These are phyloP conservation scores for Podosphaera fusca DNA, from an alignment of 2,329 filamentous ascomycete genomes.

Conservation along the genomic window DNA sequence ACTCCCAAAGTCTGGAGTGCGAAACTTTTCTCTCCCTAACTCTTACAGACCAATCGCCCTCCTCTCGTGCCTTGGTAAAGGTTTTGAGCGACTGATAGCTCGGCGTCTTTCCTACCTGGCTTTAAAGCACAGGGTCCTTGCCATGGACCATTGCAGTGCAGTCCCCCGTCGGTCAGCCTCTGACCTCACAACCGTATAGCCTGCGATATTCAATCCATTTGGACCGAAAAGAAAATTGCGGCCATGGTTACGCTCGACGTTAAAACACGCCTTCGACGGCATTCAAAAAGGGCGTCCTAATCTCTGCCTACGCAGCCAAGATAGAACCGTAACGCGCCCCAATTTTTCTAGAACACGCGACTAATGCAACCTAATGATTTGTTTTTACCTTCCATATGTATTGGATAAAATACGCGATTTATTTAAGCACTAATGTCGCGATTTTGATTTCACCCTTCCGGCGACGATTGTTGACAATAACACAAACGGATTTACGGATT, in stretches of 20 bases:
- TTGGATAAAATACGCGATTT: no score
- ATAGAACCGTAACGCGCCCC: no score
- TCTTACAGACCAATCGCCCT: not conserved
- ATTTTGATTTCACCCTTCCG: no score
- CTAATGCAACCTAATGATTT: no score
- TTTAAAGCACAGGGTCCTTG: not conserved
- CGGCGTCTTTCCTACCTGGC: not conserved
- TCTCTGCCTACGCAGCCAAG: not conserved
- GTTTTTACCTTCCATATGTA: no score
- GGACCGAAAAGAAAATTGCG: not conserved
- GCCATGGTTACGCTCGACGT: not conserved
- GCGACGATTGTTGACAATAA: no score
- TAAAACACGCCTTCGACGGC: not conserved
- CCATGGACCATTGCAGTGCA: not conserved
- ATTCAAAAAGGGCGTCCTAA: not conserved
- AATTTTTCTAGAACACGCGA: no score
- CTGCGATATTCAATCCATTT: not conserved
- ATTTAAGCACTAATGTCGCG: no score
- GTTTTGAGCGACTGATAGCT: not conserved
- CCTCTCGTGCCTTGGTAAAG: not conserved
- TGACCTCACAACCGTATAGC: not conserved
- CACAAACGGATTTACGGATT: no score
- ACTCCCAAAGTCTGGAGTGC: not conserved
- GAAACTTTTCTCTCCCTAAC: not conserved
- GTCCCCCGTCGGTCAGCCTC: not conserved